Conservation (phyloP, 495 filamentous ascomycete species). For the Neurospora pannonica region DNA sequence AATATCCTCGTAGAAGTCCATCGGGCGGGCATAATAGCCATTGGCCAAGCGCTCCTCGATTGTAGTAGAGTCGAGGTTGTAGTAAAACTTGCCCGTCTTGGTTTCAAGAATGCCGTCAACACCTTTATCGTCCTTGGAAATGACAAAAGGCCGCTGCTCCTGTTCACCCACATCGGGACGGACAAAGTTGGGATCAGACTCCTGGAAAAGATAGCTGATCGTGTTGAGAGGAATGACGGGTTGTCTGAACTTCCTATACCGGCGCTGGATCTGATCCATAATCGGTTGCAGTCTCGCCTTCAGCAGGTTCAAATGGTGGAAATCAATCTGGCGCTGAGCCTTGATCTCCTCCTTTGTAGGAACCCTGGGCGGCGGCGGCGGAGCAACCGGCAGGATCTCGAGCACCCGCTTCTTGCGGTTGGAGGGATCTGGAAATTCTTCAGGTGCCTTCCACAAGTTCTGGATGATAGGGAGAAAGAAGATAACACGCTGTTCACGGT, state of each 20-base stretch:
- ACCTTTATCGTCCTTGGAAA: conserved; percentile 65
- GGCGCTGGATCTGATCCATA: conserved; percentile 87
- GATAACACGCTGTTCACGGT: conserved; percentile 51
- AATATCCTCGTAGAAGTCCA: conserved; percentile 81
- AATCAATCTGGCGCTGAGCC: conserved; percentile 70
- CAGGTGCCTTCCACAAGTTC: conserved; percentile 66
- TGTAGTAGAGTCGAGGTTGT: conserved; percentile 86
- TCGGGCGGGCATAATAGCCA: conserved; percentile 83
- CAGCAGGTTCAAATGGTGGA: conserved; percentile 67
- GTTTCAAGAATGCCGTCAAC: conserved; percentile 58
- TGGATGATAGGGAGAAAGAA: conserved; percentile 67
- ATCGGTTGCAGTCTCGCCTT: conserved; percentile 83
- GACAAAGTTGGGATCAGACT: conserved; percentile 70
- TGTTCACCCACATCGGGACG: conserved; percentile 62
- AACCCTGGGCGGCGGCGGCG: conserved; percentile 52
- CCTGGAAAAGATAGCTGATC: conserved; percentile 72
- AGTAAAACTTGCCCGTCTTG: conserved; percentile 71
- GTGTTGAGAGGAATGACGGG: conserved; percentile 63
- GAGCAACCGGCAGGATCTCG: conserved; percentile 64
- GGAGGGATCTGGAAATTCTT: conserved; percentile 75
- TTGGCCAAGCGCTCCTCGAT: conserved; percentile 93
- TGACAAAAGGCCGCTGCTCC: conserved; percentile 62
- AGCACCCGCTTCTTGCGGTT: conserved; percentile 79
- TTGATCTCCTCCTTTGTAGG: conserved; percentile 69
- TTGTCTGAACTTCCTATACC: conserved; percentile 73